Percentiles rank a stretch among this genome's conserved stretches.
These are phyloP conservation scores for Lagerstroemia speciosa DNA, from an alignment of 345 rosid genomes.

Conservation along the genomic window DNA sequence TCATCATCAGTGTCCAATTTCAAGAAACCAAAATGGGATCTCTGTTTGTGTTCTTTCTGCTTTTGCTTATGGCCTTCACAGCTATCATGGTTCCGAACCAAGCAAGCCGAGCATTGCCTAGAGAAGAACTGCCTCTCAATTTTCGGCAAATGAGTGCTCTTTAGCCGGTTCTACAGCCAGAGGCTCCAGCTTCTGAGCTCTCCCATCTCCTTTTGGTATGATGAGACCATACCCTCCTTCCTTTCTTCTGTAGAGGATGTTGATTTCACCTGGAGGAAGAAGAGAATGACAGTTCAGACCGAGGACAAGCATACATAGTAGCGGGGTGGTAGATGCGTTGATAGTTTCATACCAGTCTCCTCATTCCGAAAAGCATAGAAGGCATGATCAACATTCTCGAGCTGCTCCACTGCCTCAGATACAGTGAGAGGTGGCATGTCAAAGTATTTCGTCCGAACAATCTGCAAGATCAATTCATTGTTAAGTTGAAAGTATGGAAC, in stretches of 20 bases:
- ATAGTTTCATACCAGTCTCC: conserved; percentile 58
- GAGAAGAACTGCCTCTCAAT: neutral
- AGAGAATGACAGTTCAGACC: neutral
- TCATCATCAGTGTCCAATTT: neutral
- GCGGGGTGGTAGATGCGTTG: neutral
- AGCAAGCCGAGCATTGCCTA: neutral
- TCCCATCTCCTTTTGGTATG: conserved; percentile 60
- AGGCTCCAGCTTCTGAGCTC: conserved; percentile 52
- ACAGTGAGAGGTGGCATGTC: conserved; percentile 89
- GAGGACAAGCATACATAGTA: neutral
- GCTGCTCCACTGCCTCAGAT: conserved; percentile 79
- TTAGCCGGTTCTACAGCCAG: conserved; percentile 41
- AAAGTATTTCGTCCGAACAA: conserved; percentile 79
- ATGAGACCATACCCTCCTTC: conserved; percentile 89
- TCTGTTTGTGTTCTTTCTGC: neutral
- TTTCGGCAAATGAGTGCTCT: conserved; percentile 43
- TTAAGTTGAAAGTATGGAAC: neutral
- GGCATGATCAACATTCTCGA: conserved; percentile 73
- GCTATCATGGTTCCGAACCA: neutral
- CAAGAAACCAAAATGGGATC: neutral
- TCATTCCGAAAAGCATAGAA: conserved; percentile 84
- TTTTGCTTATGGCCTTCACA: neutral
- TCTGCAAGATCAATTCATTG: conserved; percentile 23
- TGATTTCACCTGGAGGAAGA: conserved; percentile 55
- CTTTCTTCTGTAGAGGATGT: conserved; percentile 74